Percentiles rank a stretch among this genome's conserved stretches.
Conservation (phyloP, 228 moss, liverwort and hornwort species). For the Sphagnum fallax region DNA sequence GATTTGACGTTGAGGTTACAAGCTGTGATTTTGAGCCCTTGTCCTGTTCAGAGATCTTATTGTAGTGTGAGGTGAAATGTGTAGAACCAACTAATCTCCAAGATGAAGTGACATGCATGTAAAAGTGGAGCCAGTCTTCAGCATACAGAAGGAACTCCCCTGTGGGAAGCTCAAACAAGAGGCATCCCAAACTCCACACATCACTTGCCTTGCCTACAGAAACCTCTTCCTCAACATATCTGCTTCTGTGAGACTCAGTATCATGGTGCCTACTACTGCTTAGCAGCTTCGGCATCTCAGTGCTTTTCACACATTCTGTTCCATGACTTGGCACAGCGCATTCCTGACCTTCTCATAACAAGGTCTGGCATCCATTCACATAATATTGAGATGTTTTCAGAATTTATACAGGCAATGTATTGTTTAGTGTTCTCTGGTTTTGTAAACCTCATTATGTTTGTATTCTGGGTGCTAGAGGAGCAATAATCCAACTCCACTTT, state of each 20-base stretch:
- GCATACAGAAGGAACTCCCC: slow-evolving; percentile 86
- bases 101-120: slow-evolving; percentile 66
- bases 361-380: slow-evolving; percentile 26
- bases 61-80: no score
- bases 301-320: slow-evolving; percentile 87
- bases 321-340: slow-evolving; percentile 80
- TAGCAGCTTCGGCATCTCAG: slow-evolving; percentile 78
- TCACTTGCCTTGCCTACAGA: slow-evolving; percentile 73
- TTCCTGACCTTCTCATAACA: slow-evolving; percentile 59
- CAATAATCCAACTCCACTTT: no score
- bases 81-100: slow-evolving; percentile 12
- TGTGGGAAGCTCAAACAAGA: slow-evolving; percentile 82
- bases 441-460: no score
- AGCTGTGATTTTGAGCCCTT: no score
- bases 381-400: no score
- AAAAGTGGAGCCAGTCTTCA: slow-evolving; percentile 90
- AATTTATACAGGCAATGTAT: no score
- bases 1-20: no score
- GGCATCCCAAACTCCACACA: slow-evolving; percentile 85
- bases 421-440: no score
- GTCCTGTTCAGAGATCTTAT: no score
- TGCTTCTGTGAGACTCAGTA: not conserved
- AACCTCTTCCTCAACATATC: slow-evolving; percentile 15
- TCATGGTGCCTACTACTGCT: slow-evolving; percentile 24
- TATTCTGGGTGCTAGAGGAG: no score